These are phyloP conservation scores for Nakaseomyces bracarensis DNA, from an alignment of 1,139 yeast species.

Conservation along the genomic window DNA sequence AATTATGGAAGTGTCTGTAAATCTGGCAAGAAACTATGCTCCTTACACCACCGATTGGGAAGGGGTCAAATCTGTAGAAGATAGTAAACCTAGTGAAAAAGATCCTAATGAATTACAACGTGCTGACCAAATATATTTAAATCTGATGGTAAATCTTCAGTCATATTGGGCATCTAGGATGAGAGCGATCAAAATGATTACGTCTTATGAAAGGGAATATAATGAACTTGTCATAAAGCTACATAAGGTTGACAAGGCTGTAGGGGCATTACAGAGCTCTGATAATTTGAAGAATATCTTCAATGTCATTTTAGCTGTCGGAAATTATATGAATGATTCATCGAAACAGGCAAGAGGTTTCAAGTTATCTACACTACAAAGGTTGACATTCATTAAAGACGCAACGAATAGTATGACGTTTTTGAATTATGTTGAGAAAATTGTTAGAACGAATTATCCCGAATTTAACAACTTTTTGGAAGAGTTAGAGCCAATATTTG, in stretches of 20 bases:
- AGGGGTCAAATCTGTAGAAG: constrained; percentile 26
- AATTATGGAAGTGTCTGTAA: constrained; percentile 55
- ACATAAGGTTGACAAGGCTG: constrained; percentile 56
- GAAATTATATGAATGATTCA: constrained; percentile 76
- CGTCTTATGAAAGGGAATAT: constrained; percentile 61
- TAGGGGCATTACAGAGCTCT: constrained; percentile 51
- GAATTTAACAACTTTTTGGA: constrained; percentile 50
- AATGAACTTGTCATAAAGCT: constrained; percentile 55
- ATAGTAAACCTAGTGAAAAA: constrained; percentile 51
- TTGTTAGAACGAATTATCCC: constrained; percentile 60
- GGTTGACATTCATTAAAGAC: constrained; percentile 70
- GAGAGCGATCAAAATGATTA: constrained; percentile 55
- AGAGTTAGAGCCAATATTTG: constrained; percentile 51
- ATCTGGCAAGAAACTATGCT: constrained; percentile 54
- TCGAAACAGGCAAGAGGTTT: constrained; percentile 77
- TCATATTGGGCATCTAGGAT: constrained; percentile 77
- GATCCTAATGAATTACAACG: constrained; percentile 68
- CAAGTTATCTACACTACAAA: constrained; percentile 62
- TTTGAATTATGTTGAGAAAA: constrained; percentile 69
- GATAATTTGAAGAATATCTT: constrained; percentile 55
- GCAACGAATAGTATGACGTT: constrained; percentile 72
- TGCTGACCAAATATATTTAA: constrained; percentile 67
- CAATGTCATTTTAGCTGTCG: constrained; percentile 71
- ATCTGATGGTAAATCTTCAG: constrained; percentile 63
- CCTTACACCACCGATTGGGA: constrained; percentile 57